Evolutionary conservation across 495 filamentous ascomycete genomes (phyloP), one percentile per base, ranked within the genome.

Genomic region (Penicillium fimorum): DNA sequence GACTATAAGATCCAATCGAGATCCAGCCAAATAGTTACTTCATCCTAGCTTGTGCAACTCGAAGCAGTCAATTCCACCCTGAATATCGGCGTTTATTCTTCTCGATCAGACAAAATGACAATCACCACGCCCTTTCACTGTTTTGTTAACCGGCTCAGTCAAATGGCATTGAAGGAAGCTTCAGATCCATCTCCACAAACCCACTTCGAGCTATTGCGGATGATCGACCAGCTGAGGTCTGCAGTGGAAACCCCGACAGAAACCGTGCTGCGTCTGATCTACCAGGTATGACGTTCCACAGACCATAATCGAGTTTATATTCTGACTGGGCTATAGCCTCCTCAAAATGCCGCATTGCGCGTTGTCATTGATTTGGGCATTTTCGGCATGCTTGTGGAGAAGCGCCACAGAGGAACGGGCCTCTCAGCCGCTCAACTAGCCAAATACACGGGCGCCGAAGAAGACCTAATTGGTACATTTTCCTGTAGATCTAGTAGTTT

Each of bases 301-400:
- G 15, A 42, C 27, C 38, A 13, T 40, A 27, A 1, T 35, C n/a
- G 2, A 33, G 1, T 35, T 56, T 12, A 12, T 42, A 29, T 35
- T 17, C 47, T 58, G 45, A 58, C 29, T 27, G 17, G 35, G n/a
- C 35, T 32, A n/a, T 37, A 76, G 73, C 71, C 73, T 17, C 71
- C 73, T 4, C 71, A 74, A 38, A 76, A 76, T 62, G 71, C 71
- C 6, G 70, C 73, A 1, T 60, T 76, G 24, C 67, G 71, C 11
- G 59, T 62, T 11, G 71, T 70, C 9, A 61, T 73, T 15, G 73
- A 73, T 37, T 47, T 76, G 44, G 60, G 61, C 2, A 65, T 76
- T 27, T 74, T 74, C 25, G 58, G 60, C 5, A 20, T 70, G 18
- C 57, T 76, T 4, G 49, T 68, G 22, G 53, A 63, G 10, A 61